Conservation (phyloP, 441 rosid genomes). For the Jatropha podagrica region DNA sequence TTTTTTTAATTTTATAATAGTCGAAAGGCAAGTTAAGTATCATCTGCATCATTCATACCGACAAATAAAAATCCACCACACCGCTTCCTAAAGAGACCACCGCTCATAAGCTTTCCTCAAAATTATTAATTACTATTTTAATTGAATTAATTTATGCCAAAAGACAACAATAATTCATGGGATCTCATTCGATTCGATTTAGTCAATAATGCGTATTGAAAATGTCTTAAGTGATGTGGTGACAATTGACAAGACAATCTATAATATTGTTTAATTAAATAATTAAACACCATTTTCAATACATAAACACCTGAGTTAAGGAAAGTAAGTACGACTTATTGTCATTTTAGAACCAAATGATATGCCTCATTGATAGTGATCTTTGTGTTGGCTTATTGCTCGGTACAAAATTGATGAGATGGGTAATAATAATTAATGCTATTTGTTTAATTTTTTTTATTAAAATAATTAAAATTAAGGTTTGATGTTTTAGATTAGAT, state of each 20-base stretch:
- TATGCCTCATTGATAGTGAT: background rate
- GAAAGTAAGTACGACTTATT: background rate
- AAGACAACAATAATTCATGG: background rate
- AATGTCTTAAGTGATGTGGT: background rate
- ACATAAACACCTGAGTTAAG: background rate
- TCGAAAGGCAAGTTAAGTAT: too few relatives aligned
- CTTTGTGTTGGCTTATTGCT: background rate
- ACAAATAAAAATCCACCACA: too few relatives aligned
- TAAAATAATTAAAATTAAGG: too few relatives aligned
- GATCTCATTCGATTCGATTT: conserved; percentile 1
- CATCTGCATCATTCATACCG: too few relatives aligned
- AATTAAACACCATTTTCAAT: background rate
- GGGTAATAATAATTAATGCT: background rate
- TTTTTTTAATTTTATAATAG: too few relatives aligned
- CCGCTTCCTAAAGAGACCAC: too few relatives aligned
- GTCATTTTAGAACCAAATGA: background rate
- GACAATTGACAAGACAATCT: background rate
- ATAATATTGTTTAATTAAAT: background rate
- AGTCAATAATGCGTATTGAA: conserved; percentile 1
- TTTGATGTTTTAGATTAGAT: too few relatives aligned
- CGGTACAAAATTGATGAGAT: background rate
- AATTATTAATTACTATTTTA: too few relatives aligned
- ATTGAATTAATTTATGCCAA: background rate
- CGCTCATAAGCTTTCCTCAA: too few relatives aligned
- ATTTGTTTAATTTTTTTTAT: background rate